These are phyloP conservation scores for Bondarzewia mesenterica DNA, from an alignment of 1,284 basidiomycete genomes.

Conservation along the genomic window DNA sequence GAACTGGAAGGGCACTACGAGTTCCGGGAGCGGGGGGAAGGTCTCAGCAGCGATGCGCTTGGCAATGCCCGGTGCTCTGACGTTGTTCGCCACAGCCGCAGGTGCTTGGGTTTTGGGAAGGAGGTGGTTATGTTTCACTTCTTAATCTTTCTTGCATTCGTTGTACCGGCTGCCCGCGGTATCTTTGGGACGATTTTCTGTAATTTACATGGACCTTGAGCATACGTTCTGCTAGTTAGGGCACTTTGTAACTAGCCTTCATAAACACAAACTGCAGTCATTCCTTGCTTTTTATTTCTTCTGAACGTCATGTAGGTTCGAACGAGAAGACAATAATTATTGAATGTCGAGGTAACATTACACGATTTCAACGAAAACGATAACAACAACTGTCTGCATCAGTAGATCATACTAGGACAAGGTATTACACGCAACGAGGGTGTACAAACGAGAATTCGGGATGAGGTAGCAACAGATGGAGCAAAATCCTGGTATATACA, in stretches of 20 bases:
- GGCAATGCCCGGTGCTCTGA: background rate
- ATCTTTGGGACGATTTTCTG: too few relatives aligned
- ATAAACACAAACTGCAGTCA: too few relatives aligned
- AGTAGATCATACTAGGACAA: background rate
- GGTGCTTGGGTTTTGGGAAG: background rate
- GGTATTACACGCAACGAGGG: background rate
- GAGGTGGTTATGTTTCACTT: background rate
- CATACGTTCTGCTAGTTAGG: too few relatives aligned
- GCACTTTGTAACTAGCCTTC: too few relatives aligned
- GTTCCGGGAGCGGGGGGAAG: background rate
- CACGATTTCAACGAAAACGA: background rate
- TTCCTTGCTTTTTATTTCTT: too few relatives aligned
- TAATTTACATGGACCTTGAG: too few relatives aligned
- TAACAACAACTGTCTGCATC: background rate
- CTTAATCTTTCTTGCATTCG: background rate
- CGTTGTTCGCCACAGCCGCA: background rate
- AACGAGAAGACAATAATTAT: too few relatives aligned
- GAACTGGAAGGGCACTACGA: constrained; percentile 6
- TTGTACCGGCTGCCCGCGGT: too few relatives aligned
- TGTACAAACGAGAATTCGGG: background rate
- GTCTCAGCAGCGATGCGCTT: background rate
- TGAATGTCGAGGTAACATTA: background rate
- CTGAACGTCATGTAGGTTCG: too few relatives aligned
- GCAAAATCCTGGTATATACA: background rate
- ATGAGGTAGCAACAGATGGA: background rate